Evolutionary conservation across 2,329 filamentous ascomycete genomes (phyloP).

Genomic region (Colletotrichum incanum): DNA sequence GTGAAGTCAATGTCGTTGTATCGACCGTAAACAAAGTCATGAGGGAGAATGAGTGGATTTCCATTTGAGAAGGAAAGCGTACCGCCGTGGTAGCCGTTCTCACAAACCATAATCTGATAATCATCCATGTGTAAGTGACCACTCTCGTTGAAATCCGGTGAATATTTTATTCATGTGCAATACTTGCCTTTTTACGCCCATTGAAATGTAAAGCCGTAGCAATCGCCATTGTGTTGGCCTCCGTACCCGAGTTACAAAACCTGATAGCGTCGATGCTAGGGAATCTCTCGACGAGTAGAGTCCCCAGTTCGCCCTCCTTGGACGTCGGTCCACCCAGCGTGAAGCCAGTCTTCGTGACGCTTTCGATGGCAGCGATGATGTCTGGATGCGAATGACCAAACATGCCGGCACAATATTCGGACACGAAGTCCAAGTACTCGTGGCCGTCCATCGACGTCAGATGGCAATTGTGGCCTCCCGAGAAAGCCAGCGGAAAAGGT

Average conservation of each 20-base stretch:
- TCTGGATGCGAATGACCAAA: constrained; percentile 75
- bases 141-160: not conserved
- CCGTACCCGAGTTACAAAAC: constrained; percentile 78
- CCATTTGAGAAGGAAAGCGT: constrained; percentile 55
- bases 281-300: constrained; percentile 69
- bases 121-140: not conserved
- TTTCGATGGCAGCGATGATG: constrained; percentile 65
- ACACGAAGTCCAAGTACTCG: constrained; percentile 72
- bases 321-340: constrained; percentile 68
- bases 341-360: constrained; percentile 64
- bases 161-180: not conserved
- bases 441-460: constrained; percentile 60
- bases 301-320: constrained; percentile 67
- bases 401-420: constrained; percentile 76
- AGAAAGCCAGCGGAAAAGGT: constrained; percentile 61
- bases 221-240: constrained; percentile 74
- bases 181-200: constrained; percentile 58
- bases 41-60: constrained; percentile 60
- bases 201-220: constrained; percentile 66
- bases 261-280: constrained; percentile 66
- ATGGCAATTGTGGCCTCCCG: constrained; percentile 53
- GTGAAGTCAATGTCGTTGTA: constrained; percentile 73
- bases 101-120: constrained; percentile 59
- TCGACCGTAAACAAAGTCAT: constrained; percentile 72
- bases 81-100: constrained; percentile 67